phyloP scores from a whole-genome alignment of 192 early-diverging fungal genomes.

The Oehlia diaphana region DNA sequence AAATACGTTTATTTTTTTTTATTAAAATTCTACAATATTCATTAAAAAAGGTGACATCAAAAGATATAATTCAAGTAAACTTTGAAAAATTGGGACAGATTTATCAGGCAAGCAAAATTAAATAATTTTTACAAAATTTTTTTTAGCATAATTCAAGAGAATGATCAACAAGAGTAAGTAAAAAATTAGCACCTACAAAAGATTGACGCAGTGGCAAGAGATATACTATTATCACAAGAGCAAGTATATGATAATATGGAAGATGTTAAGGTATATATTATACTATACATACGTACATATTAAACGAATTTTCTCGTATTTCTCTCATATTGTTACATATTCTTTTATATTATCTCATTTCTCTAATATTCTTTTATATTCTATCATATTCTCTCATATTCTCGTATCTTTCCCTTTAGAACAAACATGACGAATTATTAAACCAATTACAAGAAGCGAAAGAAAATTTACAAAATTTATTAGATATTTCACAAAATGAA shows the following conservation, averaged over 20 bases:
- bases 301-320: too few species aligned
- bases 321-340: too few species aligned
- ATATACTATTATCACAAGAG: neutral
- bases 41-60: neutral
- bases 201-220: neutral
- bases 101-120: too few species aligned
- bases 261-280: neutral
- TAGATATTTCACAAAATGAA: slow-evolving; percentile 1
- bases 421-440: neutral
- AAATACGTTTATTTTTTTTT: too few species aligned
- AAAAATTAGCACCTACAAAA: slow-evolving; percentile 5
- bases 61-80: neutral
- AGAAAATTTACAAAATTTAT: slow-evolving; percentile 9
- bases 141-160: too few species aligned
- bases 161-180: too few species aligned
- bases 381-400: too few species aligned
- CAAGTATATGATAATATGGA: neutral
- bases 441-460: slow-evolving; percentile 4
- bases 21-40: neutral
- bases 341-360: too few species aligned
- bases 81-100: neutral
- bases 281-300: neutral
- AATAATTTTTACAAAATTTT: too few species aligned
- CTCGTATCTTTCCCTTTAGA: neutral
- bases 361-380: too few species aligned